Percentiles rank a stretch among this genome's conserved stretches.
Evolutionary conservation across 345 rosid genomes (phyloP).

Genomic region (Eucalyptus caleyi): DNA sequence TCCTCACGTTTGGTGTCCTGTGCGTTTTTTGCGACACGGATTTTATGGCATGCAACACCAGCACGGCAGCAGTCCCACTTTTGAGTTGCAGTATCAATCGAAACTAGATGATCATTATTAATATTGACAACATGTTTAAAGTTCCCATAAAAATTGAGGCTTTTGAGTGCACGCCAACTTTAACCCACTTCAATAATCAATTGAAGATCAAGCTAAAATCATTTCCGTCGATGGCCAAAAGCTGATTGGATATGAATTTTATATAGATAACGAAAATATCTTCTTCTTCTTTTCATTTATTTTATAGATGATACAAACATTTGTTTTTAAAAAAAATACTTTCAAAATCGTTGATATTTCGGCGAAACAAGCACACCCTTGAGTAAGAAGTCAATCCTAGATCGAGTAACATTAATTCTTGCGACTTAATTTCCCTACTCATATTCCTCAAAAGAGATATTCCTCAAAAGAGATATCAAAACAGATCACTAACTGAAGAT

Average conservation of each 20-base stretch:
- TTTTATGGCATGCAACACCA: neutral
- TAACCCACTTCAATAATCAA: neutral
- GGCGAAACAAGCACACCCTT: neutral
- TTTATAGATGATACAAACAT: fast-evolving
- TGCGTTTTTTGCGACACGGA: neutral
- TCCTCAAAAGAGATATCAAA: too few species aligned
- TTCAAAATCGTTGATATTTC: neutral
- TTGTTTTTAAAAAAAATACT: neutral
- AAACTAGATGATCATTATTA: neutral
- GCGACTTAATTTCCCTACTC: neutral
- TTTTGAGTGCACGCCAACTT: neutral
- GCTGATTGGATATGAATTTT: neutral
- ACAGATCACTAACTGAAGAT: too few species aligned
- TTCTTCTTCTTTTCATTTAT: neutral
- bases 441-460: too few species aligned
- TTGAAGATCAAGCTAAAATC: neutral
- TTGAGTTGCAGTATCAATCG: neutral
- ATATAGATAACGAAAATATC: neutral
- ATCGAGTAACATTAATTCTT: neutral
- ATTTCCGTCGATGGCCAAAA: neutral
- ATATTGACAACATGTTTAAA: neutral
- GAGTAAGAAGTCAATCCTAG: neutral
- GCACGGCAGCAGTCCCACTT: neutral
- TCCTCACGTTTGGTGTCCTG: neutral
- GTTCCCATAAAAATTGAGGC: neutral